A percentile compares a stretch with the other conserved stretches of the same genome.
These are phyloP conservation scores for Kandelia obovata DNA, from an alignment of 345 rosid species.

Conservation along the genomic window DNA sequence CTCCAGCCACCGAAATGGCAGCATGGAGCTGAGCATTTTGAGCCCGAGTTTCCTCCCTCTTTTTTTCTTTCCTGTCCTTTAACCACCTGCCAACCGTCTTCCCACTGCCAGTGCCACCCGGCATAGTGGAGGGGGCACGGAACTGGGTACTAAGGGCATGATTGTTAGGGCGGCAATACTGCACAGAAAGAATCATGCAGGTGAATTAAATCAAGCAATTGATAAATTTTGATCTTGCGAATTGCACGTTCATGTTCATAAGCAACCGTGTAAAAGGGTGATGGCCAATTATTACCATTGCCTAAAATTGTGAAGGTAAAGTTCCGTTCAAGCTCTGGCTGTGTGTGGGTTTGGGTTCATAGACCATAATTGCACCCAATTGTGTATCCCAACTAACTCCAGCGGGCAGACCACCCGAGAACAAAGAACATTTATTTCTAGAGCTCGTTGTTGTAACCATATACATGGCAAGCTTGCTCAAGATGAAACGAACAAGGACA, in stretches of 20 bases:
- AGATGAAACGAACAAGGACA: not conserved
- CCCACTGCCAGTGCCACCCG: constrained; percentile 39
- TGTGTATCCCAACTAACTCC: not conserved
- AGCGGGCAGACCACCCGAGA: not conserved
- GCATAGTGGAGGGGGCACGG: constrained; percentile 27
- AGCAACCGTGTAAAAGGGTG: too few species aligned
- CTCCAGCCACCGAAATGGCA: constrained; percentile 69
- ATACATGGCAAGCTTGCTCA: not conserved
- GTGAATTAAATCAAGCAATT: not conserved
- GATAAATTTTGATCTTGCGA: too few species aligned
- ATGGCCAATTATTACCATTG: not conserved
- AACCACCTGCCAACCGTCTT: constrained; percentile 89
- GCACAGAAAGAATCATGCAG: constrained; percentile 19
- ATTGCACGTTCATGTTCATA: too few species aligned
- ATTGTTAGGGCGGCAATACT: constrained; percentile 58
- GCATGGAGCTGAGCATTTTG: constrained; percentile 88
- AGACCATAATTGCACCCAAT: not conserved
- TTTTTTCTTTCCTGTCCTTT: constrained; percentile 81
- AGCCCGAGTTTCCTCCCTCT: constrained; percentile 74
- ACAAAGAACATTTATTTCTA: not conserved
- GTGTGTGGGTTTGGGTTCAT: too few species aligned
- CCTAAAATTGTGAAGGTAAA: not conserved
- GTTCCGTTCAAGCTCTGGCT: too few species aligned
- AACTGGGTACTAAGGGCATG: constrained; percentile 27
- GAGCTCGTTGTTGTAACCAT: not conserved